A percentile compares a stretch with the other conserved stretches of the same genome.
Evolutionary conservation across 1,139 yeast species (phyloP).

Genomic region (Keqinozyma sinolaborantium): DNA sequence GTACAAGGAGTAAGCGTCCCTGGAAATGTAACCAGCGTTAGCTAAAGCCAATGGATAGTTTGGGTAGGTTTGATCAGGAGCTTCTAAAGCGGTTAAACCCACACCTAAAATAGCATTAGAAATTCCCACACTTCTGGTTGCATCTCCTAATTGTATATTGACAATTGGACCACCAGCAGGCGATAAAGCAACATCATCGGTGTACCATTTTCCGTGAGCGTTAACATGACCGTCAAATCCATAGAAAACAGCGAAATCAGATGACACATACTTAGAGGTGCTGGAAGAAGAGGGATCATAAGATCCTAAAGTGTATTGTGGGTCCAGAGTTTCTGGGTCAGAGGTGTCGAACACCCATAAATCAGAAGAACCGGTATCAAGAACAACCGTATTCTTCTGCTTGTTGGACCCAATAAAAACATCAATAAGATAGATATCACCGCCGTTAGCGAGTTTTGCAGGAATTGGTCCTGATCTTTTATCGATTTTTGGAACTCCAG

Average conservation of each 20-base stretch:
- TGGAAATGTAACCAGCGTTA: constrained; percentile 21
- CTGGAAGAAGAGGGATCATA: constrained; percentile 12
- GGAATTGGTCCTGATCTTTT: constrained; percentile 13
- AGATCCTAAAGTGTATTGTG: constrained; percentile 8
- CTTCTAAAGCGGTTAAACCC: constrained; percentile 25
- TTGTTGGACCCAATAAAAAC: constrained; percentile 31
- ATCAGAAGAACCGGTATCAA: constrained; percentile 49
- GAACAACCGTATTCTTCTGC: constrained; percentile 28
- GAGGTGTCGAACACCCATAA: constrained; percentile 30
- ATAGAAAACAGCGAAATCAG: constrained; percentile 43
- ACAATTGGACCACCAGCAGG: constrained; percentile 4
- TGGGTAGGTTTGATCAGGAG: constrained; percentile 12
- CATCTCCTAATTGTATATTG: constrained; percentile 6
- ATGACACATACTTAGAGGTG: constrained; percentile 30
- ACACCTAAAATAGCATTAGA: constrained; percentile 49
- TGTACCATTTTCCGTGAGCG: constrained; percentile 61
- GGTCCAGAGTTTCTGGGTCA: constrained; percentile 2
- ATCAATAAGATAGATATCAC: constrained; percentile 46
- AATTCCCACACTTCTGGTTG: constrained; percentile 2
- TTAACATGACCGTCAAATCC: constrained; percentile 57
- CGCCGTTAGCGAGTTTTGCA: constrained; percentile 36
- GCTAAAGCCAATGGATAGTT: constrained; percentile 26
- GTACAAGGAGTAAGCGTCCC: constrained; percentile 32
- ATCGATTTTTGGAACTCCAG: not conserved
- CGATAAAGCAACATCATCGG: constrained; percentile 31